Conservation (phyloP, 306 rosid genomes). For the Acacia melanoxylon region DNA sequence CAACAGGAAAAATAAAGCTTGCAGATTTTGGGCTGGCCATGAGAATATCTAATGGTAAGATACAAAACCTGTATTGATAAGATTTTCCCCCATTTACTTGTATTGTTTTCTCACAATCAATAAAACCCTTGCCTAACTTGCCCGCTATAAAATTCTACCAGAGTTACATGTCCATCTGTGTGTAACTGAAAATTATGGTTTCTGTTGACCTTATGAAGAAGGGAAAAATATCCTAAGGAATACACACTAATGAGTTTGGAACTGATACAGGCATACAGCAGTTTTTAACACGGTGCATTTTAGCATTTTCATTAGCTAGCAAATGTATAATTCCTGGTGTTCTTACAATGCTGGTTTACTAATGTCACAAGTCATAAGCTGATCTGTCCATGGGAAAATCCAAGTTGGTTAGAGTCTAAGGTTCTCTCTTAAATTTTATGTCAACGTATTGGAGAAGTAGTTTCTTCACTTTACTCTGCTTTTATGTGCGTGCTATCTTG, state of each 20-base stretch:
- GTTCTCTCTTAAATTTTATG: background rate
- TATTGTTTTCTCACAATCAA: background rate
- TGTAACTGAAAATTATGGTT: conserved; percentile 11
- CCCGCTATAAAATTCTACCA: background rate
- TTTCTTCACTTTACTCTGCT: background rate
- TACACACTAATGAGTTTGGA: background rate
- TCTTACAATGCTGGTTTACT: background rate
- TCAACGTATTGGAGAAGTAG: background rate
- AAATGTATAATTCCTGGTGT: conserved; percentile 9
- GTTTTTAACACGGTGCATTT: background rate
- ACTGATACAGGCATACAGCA: background rate
- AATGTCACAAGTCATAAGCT: background rate
- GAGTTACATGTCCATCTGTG: background rate
- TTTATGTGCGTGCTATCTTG: conserved; percentile 13
- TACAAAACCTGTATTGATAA: background rate
- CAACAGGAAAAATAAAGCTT: conserved; percentile 86
- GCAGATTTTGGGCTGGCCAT: conserved; percentile 98
- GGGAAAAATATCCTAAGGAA: background rate
- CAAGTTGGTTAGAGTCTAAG: background rate
- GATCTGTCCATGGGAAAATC: conserved; percentile 17
- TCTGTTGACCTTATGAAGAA: background rate
- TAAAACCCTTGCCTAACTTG: conserved; percentile 14
- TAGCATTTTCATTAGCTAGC: background rate
- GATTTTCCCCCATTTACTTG: background rate
- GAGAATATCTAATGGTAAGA: conserved; percentile 82